These are phyloP conservation scores for Fimicolochytrium jonesii DNA, from an alignment of 192 early-diverging fungal genomes.

Conservation along the genomic window DNA sequence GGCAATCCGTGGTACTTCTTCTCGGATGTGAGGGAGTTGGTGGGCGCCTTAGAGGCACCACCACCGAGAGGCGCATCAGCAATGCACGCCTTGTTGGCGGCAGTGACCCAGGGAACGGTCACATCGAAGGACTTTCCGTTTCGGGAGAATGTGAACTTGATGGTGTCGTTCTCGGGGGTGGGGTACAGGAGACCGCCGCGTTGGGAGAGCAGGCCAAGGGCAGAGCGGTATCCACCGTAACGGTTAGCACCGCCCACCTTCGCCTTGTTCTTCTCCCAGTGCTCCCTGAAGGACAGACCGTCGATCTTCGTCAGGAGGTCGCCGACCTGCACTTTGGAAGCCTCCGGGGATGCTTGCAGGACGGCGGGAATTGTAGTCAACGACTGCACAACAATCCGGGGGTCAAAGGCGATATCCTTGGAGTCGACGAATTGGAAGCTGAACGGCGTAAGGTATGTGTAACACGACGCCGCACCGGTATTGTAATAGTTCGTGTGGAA, in stretches of 20 bases:
- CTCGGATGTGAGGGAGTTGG: too few species aligned
- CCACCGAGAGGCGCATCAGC: neutral
- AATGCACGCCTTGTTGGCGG: neutral
- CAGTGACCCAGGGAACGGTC: constrained; percentile 11
- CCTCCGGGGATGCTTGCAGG: neutral
- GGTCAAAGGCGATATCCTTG: neutral
- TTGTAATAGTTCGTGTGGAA: constrained; percentile 28
- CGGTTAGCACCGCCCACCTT: neutral
- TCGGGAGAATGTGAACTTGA: constrained; percentile 6
- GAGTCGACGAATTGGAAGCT: constrained; percentile 6
- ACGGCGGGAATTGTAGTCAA: neutral
- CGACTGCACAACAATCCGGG: neutral
- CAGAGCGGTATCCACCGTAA: constrained; percentile 13
- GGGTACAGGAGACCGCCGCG: neutral
- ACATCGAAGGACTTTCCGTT: constrained; percentile 1
- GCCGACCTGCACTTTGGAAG: neutral
- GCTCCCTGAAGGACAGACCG: constrained; percentile 8
- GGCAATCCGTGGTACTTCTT: neutral
- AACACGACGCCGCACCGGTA: constrained; percentile 12
- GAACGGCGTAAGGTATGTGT: neutral
- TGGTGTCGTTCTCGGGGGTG: constrained; percentile 6
- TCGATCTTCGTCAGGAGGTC: constrained; percentile 5
- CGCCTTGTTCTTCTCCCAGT: neutral
- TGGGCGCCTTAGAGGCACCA: neutral
- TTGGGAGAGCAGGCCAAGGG: neutral